Base-by-base conservation (phyloP, 2,329 filamentous ascomycete genomes). In the Ceratocystis huliohia region DNA sequence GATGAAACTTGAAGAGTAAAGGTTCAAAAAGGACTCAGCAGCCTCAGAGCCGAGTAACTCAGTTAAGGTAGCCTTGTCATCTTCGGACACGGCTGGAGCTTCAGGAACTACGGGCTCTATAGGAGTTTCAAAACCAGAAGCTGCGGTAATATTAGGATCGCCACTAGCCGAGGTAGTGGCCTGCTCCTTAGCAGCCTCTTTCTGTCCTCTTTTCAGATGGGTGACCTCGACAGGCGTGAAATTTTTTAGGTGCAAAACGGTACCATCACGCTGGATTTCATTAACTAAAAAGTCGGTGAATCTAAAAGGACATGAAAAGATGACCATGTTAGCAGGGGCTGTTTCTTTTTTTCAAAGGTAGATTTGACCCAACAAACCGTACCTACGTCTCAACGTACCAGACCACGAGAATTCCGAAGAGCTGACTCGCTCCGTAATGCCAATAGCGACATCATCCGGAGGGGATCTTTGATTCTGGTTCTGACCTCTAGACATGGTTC, bases 281-380 rank as follows among this genome's bases (percentile, higher is more conserved):
- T 96, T 92, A 71, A 96, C 92, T 71, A 94, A 80, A 72, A 96
- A 96, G 74, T 96, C 92, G 3, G 91, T 93, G 75, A 92, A 96
- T 70, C 90, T 84, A 63, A 22, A 62, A 44, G 22, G 61, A 20
- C 30, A 53, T 10, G 33, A 44, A n/a, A 57, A 57, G 6, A 30
- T 48, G 22, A 57, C 33, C 20, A 15, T 20, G 48, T 53, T 53
- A 53, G 48, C 48, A 53, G 15, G 2, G 22, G 13, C 22, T 53
- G 3, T 13, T 25, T 25, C 5, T 22, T 22, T 53, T 25, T 15
- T 53, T 5, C 10, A 41, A 41, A 41, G 37, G 66, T 48, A 20
- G 13, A 17, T 20, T 44, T 45, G 37, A 22, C 20, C 4, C n/a
- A 15, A 53, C 15, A 30, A 67, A n/a, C 50, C 15, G 44, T 67